Evolutionary conservation across 108 stramenopile species (phyloP), one percentile per base, ranked within the genome.

Genomic region (Cyclotella atomus): DNA sequence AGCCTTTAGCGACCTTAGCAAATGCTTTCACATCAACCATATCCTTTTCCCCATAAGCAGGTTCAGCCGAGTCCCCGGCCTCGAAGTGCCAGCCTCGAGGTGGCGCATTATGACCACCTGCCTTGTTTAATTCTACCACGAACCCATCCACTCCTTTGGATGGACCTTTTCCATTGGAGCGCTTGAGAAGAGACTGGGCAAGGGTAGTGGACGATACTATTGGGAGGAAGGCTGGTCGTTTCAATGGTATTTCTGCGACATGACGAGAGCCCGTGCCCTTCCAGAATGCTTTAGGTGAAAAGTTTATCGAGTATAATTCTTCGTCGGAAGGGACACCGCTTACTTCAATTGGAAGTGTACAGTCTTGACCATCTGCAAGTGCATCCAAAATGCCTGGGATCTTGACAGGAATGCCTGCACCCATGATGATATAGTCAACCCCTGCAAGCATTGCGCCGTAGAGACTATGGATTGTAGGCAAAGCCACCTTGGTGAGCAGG

Each of bases 351-450:
- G 79, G 52, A 16, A 73, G 68, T 8, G 29, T 30, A 47, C 84
- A 85, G 19, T 77, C 84, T 45, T 73, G 28, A 45, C 76, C 63
- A 19, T 85, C 65, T 52, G 84, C 65, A 21, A 85, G 61, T 14
- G 59, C 65, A 56, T 85, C 84, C 19, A 85, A 75, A 21, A 85
- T 71, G 20, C 84, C 80, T 14, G 84, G 80, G 50, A 85, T 77
- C n/a, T 75, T 66, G 32, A 54, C 63, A 1, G 84, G 84, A 61
- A 85, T 85, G 21, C 84, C 84, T 19, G 84, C 84, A 3, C 84
- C 84, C 84, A 85, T 85, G 55, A 85, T 68, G 46, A 85, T 64
- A 45, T 85, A 85, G 53, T 85, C 84, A 23, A 85, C 84, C 0
- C 67, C 80, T 8, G 84, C 84, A 4, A 85, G 32, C 84, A 85